phyloP scores from a whole-genome alignment of 78 protist genomes.

The Monosiga brevicollis region DNA sequence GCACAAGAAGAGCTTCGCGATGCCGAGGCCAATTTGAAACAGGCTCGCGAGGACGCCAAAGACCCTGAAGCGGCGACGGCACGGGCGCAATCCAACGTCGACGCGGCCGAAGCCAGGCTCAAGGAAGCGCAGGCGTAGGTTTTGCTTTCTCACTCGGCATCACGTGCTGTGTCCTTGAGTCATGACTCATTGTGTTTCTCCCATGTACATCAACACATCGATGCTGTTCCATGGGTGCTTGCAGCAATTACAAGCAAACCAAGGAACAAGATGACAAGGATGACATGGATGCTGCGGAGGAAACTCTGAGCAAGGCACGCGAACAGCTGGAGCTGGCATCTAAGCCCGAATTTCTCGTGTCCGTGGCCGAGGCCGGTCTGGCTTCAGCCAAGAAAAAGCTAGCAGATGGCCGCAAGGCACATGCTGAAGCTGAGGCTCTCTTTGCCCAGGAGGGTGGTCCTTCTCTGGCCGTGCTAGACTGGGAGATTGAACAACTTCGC shows the following conservation, averaged over 20 bases:
- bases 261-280: neutral
- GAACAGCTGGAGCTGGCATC: neutral
- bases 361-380: neutral
- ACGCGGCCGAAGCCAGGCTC: neutral
- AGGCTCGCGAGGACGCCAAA: neutral
- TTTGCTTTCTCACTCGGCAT: neutral
- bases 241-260: neutral
- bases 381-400: neutral
- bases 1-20: neutral
- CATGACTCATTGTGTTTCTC: too few species aligned
- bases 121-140: neutral
- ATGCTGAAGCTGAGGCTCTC: neutral
- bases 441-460: neutral
- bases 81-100: neutral
- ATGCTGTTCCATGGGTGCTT: too few species aligned
- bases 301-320: neutral
- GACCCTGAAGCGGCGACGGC: neutral
- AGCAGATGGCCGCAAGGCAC: neutral
- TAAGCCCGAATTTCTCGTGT: neutral
- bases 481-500: neutral
- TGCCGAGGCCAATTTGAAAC: neutral
- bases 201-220: too few species aligned
- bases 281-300: neutral
- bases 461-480: neutral
- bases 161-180: neutral